Evolutionary conservation across 2,329 filamentous ascomycete species (phyloP).

Genomic region (Scolecobasidium constrictum): DNA sequence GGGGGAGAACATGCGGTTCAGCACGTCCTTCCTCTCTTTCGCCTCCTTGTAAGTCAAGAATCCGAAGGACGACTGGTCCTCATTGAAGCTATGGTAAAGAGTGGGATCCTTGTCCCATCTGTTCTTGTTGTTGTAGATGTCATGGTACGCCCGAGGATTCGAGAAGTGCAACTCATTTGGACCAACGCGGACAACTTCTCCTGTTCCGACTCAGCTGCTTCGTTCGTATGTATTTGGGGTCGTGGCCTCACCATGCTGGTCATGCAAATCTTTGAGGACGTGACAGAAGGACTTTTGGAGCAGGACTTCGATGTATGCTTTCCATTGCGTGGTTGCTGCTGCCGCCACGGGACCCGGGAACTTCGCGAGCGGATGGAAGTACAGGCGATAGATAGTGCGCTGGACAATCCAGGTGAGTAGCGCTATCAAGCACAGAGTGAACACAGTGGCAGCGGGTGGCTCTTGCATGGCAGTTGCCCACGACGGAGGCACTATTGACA

Average conservation of each 20-base stretch:
- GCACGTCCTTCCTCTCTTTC: constrained; percentile 30
- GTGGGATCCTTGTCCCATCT: constrained; percentile 31
- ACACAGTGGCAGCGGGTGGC: neutral
- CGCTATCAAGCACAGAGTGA: neutral
- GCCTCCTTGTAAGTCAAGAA: constrained; percentile 27
- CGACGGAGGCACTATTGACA: too few relatives aligned
- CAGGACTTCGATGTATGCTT: constrained; percentile 10
- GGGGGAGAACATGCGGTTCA: constrained; percentile 31
- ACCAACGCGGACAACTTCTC: constrained; percentile 20
- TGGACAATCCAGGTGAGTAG: neutral
- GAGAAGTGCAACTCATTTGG: constrained; percentile 9
- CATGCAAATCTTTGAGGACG: constrained; percentile 16
- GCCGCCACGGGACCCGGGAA: constrained; percentile 8
- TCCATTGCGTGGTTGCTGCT: constrained; percentile 1
- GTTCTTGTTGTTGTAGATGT: constrained; percentile 16
- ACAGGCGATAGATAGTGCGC: constrained; percentile 7
- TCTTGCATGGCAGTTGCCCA: too few relatives aligned
- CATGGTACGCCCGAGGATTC: constrained; percentile 12
- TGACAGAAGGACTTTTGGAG: constrained; percentile 8
- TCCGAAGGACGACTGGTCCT: constrained; percentile 32
- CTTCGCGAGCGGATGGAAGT: constrained; percentile 10
- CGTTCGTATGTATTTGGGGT: neutral
- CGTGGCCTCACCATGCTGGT: constrained; percentile 19
- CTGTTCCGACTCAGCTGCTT: constrained; percentile 5
- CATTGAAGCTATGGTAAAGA: constrained; percentile 30